Percentiles rank a stretch among this genome's conserved stretches.
Evolutionary conservation across 257 asterid species (phyloP).

Genomic region (Gardenia jasminoides): DNA sequence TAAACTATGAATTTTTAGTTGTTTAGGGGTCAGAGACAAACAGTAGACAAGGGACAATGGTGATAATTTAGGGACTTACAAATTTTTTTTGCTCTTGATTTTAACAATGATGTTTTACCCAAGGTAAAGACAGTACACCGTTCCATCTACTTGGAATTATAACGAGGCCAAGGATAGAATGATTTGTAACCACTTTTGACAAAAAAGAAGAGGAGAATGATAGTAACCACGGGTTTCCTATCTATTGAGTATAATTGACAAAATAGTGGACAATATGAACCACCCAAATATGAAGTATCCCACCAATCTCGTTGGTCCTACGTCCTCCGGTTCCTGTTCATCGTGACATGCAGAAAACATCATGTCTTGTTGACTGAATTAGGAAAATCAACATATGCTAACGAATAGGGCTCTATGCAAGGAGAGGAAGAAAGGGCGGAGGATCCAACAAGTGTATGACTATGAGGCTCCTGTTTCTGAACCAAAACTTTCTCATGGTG

Average conservation of each 20-base stretch:
- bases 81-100: too few species aligned
- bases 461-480: neutral
- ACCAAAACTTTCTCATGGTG: neutral
- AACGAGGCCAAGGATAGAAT: neutral
- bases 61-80: too few species aligned
- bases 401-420: too few species aligned
- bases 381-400: too few species aligned
- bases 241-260: conserved; percentile 42
- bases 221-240: neutral
- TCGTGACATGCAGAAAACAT: too few species aligned
- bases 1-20: too few species aligned
- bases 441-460: too few species aligned
- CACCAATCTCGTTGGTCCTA: conserved; percentile 54
- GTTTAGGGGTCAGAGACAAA: too few species aligned
- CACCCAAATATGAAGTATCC: conserved; percentile 58
- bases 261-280: conserved; percentile 45
- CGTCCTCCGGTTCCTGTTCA: conserved; percentile 71
- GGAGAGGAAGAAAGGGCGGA: too few species aligned
- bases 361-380: neutral
- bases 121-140: neutral
- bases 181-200: too few species aligned
- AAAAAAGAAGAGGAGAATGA: too few species aligned
- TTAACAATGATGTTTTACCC: neutral
- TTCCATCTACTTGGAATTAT: neutral
- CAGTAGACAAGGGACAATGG: too few species aligned